phyloP scores from a whole-genome alignment of 1,284 basidiomycete species.

The Moesziomyces sp. region DNA sequence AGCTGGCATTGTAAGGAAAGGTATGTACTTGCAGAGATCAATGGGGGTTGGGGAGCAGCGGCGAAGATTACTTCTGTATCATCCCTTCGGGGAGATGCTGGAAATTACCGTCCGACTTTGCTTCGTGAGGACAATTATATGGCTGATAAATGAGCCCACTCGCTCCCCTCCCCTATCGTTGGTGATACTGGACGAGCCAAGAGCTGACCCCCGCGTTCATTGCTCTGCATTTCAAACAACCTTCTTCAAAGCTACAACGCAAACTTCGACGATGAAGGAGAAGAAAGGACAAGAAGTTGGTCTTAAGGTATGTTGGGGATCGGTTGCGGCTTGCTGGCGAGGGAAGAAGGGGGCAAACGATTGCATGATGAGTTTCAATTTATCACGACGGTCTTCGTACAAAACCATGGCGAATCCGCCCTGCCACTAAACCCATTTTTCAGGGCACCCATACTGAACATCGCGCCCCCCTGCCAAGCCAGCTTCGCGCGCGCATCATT shows the following conservation, averaged over 20 bases:
- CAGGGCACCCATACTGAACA: conserved; percentile 54
- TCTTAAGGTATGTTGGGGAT: neutral
- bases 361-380: conserved; percentile 47
- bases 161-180: neutral
- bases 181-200: neutral
- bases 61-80: conserved; percentile 44
- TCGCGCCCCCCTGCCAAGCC: no score
- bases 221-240: no score
- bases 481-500: neutral
- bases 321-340: neutral
- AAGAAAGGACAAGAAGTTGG: no score
- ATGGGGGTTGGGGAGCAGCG: neutral
- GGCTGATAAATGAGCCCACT: conserved; percentile 60
- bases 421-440: conserved; percentile 62
- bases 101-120: conserved; percentile 65
- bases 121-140: conserved; percentile 55
- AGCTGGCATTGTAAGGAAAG: neutral
- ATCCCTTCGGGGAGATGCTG: conserved; percentile 45
- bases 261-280: no score
- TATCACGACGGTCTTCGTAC: conserved; percentile 66
- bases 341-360: neutral
- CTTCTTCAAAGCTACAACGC: no score
- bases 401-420: conserved; percentile 59
- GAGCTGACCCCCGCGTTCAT: neutral
- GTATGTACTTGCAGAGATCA: neutral